phyloP scores from a whole-genome alignment of 1,284 basidiomycete species.

The Tilletia walkeri region DNA sequence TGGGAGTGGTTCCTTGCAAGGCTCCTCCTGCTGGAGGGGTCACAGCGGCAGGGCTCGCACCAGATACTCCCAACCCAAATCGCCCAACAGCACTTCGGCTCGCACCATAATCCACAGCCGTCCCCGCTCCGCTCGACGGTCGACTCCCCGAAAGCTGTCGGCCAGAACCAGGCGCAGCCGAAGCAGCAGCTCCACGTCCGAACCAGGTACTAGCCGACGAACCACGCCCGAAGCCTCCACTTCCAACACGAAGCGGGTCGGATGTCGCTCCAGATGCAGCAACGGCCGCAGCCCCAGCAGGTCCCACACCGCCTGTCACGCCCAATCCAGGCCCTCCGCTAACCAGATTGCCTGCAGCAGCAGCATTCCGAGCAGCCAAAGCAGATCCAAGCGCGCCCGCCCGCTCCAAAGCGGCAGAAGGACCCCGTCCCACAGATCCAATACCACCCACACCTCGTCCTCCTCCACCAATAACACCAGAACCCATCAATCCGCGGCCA shows the following conservation, averaged over 20 bases:
- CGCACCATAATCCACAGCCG: constrained; percentile 6
- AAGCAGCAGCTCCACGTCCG: neutral
- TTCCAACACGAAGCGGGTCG: neutral
- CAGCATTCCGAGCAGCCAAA: neutral
- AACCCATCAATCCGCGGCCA: neutral
- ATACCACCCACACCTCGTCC: neutral
- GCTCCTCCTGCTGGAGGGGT: neutral
- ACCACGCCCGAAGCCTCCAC: neutral
- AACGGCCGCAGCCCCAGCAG: neutral
- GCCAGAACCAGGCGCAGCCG: neutral
- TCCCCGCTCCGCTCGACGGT: constrained; percentile 5
- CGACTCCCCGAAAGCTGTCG: neutral
- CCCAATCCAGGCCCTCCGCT: constrained; percentile 6
- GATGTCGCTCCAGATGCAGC: neutral
- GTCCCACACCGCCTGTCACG: neutral
- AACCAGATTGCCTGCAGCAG: neutral
- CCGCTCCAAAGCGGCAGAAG: constrained; percentile 7
- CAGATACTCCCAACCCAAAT: neutral
- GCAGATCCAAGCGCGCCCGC: neutral
- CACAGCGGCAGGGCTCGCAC: neutral
- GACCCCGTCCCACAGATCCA: neutral
- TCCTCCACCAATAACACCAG: neutral
- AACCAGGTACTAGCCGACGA: neutral
- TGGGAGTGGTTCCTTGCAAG: neutral
- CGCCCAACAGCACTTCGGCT: neutral